A percentile compares a stretch with the other conserved stretches of the same genome.
These are phyloP conservation scores for Davidsoniella eucalypti DNA, from an alignment of 2,329 filamentous ascomycete genomes.

Conservation along the genomic window DNA sequence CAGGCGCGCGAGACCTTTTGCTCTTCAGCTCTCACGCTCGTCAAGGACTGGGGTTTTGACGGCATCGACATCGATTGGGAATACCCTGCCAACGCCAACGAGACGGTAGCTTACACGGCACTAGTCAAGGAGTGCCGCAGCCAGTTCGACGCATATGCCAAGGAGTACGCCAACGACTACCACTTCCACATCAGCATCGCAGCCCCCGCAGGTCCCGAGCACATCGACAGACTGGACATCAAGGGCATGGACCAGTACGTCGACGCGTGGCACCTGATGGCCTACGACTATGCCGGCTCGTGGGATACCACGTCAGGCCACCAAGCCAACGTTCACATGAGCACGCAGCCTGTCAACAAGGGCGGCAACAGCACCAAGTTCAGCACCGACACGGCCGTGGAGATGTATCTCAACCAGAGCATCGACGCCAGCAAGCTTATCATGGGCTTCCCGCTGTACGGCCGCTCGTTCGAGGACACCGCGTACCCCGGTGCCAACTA, in stretches of 20 bases:
- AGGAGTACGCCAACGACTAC: slow-evolving; percentile 23
- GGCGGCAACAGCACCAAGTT: slow-evolving; percentile 47
- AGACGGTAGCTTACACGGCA: slow-evolving; percentile 26
- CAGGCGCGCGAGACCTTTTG: slow-evolving; percentile 51
- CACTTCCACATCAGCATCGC: slow-evolving; percentile 36
- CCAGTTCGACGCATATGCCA: slow-evolving; percentile 28
- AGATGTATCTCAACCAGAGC: slow-evolving; percentile 35
- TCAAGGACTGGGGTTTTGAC: slow-evolving; percentile 50
- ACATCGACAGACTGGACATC: slow-evolving; percentile 35
- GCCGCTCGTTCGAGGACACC: slow-evolving; percentile 46
- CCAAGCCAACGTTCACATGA: slow-evolving; percentile 43
- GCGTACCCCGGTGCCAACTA: slow-evolving; percentile 48
- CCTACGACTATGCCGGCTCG: slow-evolving; percentile 53
- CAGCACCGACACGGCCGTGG: slow-evolving; percentile 48
- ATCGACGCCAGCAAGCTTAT: slow-evolving; percentile 52
- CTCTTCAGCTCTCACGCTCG: slow-evolving; percentile 45
- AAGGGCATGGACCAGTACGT: slow-evolving; percentile 37
- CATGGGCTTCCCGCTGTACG: slow-evolving; percentile 68
- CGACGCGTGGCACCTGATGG: slow-evolving; percentile 48
- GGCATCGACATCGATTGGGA: slow-evolving; percentile 43
- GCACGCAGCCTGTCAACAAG: slow-evolving; percentile 6
- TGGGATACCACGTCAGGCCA: slow-evolving; percentile 50
- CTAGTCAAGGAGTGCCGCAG: slow-evolving; percentile 27
- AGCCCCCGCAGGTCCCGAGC: slow-evolving; percentile 28
- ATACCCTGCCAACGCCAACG: slow-evolving; percentile 25